Evolutionary conservation across 106 monocot genomes (phyloP).

Genomic region (Platanthera guangdongensis): DNA sequence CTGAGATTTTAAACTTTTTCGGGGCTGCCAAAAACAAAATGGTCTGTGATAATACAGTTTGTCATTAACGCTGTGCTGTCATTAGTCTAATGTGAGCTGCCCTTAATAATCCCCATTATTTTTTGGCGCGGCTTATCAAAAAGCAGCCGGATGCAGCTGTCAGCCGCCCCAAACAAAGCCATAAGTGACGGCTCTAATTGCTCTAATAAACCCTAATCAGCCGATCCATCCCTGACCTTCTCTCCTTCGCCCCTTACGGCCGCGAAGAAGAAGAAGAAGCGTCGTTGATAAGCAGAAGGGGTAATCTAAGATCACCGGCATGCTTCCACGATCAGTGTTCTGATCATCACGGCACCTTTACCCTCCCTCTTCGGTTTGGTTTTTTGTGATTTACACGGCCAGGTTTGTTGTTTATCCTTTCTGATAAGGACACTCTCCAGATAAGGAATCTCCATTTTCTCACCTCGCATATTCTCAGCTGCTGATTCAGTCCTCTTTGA

Average conservation of each 20-base stretch:
- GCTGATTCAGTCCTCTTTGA: background rate
- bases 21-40: too few species aligned
- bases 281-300: background rate
- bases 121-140: too few species aligned
- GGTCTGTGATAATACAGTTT: too few species aligned
- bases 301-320: background rate
- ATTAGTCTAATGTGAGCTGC: too few species aligned
- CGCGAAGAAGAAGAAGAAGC: background rate
- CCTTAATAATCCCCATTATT: too few species aligned
- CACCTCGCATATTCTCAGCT: background rate
- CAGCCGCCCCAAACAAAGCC: too few species aligned
- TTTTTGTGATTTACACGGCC: background rate
- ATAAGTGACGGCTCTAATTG: too few species aligned
- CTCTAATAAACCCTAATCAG: background rate
- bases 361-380: background rate
- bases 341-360: background rate
- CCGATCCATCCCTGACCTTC: background rate
- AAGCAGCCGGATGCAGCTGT: too few species aligned
- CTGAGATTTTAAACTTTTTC: too few species aligned
- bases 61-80: too few species aligned
- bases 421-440: conserved; percentile 1
- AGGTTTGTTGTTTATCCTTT: background rate
- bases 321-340: background rate
- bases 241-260: background rate
- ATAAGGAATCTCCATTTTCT: background rate